phyloP scores from a whole-genome alignment of 106 monocot species.

The Platanthera guangdongensis region DNA sequence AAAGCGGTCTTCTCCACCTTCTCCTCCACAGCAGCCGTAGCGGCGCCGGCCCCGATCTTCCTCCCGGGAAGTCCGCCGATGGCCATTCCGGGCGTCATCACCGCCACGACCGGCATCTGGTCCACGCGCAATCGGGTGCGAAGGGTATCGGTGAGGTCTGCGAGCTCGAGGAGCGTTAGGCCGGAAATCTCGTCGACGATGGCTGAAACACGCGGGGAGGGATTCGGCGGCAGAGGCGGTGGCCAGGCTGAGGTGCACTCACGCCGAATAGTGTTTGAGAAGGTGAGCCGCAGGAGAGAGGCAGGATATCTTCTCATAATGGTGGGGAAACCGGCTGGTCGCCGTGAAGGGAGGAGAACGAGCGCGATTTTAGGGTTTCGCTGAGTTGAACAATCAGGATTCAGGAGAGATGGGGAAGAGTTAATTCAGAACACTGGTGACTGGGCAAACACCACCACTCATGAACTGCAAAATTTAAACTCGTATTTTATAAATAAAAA shows the following conservation, averaged over 20 bases:
- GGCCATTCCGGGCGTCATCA: conserved; percentile 34
- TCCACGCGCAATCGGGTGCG: conserved; percentile 33
- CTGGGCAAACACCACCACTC: no score
- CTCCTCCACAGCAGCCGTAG: conserved; percentile 16
- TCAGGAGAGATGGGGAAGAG: no score
- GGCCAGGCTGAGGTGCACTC: conserved; percentile 2
- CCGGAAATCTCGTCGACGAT: conserved; percentile 41
- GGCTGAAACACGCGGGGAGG: conserved; percentile 32
- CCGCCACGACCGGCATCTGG: conserved; percentile 36
- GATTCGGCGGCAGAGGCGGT: conserved; percentile 2
- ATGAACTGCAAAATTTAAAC: no score
- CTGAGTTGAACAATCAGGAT: no score
- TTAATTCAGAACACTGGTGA: no score
- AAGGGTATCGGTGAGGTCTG: conserved; percentile 38
- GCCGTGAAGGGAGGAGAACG: neutral
- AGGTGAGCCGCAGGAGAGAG: neutral
- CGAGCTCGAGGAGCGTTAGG: conserved; percentile 42
- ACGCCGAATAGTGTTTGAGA: neutral
- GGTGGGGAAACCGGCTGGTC: neutral
- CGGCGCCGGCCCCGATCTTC: neutral
- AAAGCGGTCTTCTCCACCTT: conserved; percentile 45
- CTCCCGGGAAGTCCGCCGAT: conserved; percentile 3
- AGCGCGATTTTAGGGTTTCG: neutral
- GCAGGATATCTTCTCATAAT: conserved; percentile 2
- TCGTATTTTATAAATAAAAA: no score